A percentile compares a stretch with the other conserved stretches of the same genome.
Conservation (phyloP, 345 rosid species). For the Cochlearia excelsa region DNA sequence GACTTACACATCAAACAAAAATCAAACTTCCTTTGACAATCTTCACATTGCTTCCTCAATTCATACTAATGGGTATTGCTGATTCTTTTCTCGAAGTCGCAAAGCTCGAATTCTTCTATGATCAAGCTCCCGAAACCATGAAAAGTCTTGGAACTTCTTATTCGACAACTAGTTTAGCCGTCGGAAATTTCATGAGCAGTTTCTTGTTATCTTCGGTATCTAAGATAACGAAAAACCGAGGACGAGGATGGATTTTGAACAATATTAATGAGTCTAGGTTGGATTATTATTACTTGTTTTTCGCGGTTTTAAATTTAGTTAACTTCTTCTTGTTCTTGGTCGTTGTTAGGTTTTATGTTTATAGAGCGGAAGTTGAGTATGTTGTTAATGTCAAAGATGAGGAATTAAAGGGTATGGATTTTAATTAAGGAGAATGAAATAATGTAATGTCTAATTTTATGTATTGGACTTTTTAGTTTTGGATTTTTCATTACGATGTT, state of each 20-base stretch:
- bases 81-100: constrained; percentile 72
- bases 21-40: constrained; percentile 56
- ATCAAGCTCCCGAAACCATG: constrained; percentile 81
- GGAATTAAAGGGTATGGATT: constrained; percentile 42
- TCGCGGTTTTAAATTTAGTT: constrained; percentile 47
- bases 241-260: constrained; percentile 63
- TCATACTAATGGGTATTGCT: constrained; percentile 68
- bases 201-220: constrained; percentile 52
- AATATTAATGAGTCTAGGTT: constrained; percentile 64
- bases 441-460: background rate
- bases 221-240: constrained; percentile 42
- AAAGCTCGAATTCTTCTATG: constrained; percentile 83
- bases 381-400: constrained; percentile 52
- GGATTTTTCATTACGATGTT: no score
- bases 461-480: no score
- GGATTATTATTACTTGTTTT: constrained; percentile 61
- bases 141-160: constrained; percentile 78
- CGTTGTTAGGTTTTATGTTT: constrained; percentile 52
- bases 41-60: constrained; percentile 64
- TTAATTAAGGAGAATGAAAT: constrained; percentile 12
- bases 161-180: constrained; percentile 53
- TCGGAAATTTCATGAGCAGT: constrained; percentile 70
- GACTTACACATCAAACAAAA: constrained; percentile 10
- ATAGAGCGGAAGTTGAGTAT: constrained; percentile 54
- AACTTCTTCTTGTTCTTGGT: constrained; percentile 56